Conservation (phyloP, 257 asterid species). For the Solanum acaule region DNA sequence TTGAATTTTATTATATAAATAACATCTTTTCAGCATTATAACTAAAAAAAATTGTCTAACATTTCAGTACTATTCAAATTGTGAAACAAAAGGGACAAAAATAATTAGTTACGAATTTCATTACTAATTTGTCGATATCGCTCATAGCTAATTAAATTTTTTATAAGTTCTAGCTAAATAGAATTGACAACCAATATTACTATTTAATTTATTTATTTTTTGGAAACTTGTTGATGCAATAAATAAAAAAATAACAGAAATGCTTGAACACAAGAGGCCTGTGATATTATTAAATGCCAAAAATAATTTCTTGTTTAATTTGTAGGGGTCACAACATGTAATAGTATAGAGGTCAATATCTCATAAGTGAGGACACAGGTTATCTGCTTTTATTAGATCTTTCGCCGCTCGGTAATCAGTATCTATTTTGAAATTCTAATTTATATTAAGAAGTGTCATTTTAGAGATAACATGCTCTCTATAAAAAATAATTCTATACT, state of each 20-base stretch:
- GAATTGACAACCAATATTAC: not conserved
- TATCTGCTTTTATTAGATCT: not conserved
- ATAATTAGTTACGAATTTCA: not conserved
- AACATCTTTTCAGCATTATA: not conserved
- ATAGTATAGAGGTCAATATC: not conserved
- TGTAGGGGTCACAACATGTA: not conserved
- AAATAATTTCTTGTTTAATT: not conserved
- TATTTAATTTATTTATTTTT: not conserved
- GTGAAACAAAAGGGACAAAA: not conserved
- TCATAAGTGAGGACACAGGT: constrained; percentile 13
- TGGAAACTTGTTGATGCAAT: not conserved
- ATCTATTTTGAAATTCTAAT: fast-evolving
- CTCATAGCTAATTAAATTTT: not conserved
- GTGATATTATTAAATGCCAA: constrained; percentile 1
- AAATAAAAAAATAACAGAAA: not conserved
- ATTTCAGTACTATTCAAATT: not conserved
- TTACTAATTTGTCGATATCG: not conserved
- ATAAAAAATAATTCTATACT: fast-evolving
- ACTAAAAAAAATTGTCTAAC: not conserved
- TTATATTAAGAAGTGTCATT: fast-evolving
- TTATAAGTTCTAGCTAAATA: not conserved
- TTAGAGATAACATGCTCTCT: not conserved
- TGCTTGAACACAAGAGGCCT: not conserved
- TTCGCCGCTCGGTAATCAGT: not conserved
- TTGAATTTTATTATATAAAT: not conserved